Conservation (phyloP, 106 monocot genomes). For the Dioscorea dumetorum region DNA sequence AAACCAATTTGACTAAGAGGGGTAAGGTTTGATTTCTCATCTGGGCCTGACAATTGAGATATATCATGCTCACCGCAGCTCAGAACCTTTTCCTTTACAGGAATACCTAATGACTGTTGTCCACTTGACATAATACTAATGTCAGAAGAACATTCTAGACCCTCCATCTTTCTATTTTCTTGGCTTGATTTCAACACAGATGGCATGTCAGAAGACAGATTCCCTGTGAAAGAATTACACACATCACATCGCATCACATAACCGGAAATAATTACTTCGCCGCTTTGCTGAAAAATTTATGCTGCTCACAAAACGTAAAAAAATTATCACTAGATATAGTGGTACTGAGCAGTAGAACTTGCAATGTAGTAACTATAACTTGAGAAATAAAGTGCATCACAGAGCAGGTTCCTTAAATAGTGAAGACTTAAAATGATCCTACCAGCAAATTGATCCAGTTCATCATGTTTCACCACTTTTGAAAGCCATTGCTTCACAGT, state of each 20-base stretch:
- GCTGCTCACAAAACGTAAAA: too few relatives aligned
- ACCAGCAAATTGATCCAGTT: conserved; percentile 13
- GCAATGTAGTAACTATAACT: too few relatives aligned
- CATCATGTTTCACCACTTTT: conserved; percentile 1
- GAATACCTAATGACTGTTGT: neutral
- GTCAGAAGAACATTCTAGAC: too few relatives aligned
- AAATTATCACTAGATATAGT: too few relatives aligned
- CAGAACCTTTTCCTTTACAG: conserved; percentile 9
- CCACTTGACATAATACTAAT: neutral
- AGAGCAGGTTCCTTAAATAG: too few relatives aligned
- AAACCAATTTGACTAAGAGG: conserved; percentile 97
- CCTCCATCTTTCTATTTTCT: conserved; percentile 1
- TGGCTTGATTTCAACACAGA: conserved; percentile 8
- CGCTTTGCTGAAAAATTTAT: too few relatives aligned
- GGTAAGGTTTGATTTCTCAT: conserved; percentile 58
- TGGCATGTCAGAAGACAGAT: too few relatives aligned
- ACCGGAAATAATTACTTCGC: too few relatives aligned
- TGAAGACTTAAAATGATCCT: neutral
- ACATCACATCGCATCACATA: too few relatives aligned
- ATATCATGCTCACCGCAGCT: conserved; percentile 29
- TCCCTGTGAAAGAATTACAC: too few relatives aligned
- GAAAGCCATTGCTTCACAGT: conserved; percentile 58
- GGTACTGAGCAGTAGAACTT: too few relatives aligned
- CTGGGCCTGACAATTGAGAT: conserved; percentile 82
- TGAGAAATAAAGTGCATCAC: too few relatives aligned